phyloP scores from a whole-genome alignment of 2,329 filamentous ascomycete species.

The Fusarium longipes region DNA sequence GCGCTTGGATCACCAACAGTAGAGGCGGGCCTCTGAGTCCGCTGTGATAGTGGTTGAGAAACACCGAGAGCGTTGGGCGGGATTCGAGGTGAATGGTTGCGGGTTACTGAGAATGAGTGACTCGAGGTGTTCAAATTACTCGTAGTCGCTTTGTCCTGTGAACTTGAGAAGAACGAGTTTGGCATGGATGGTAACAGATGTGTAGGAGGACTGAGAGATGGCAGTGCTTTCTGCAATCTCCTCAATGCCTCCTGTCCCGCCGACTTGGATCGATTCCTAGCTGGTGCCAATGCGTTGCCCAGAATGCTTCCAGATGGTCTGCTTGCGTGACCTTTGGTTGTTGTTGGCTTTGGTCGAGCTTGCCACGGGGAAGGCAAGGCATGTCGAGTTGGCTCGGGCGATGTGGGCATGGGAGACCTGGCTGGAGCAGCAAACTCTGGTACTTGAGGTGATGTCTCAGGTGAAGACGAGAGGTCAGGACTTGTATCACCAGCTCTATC shows the following conservation, averaged over 20 bases:
- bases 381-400: slow-evolving; percentile 10
- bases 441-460: slow-evolving; percentile 25
- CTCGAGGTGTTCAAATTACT: slow-evolving; percentile 3
- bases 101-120: slow-evolving; percentile 17
- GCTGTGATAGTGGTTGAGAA: slow-evolving; percentile 23
- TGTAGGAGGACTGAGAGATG: slow-evolving; percentile 58
- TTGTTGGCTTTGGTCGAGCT: slow-evolving; percentile 38
- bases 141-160: slow-evolving; percentile 47
- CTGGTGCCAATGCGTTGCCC: slow-evolving; percentile 59
- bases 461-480: slow-evolving; percentile 38
- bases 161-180: slow-evolving; percentile 53
- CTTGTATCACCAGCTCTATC: slow-evolving; percentile 42
- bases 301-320: slow-evolving; percentile 51
- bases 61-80: slow-evolving; percentile 8
- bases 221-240: slow-evolving; percentile 66
- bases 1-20: not conserved
- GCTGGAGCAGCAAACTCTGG: slow-evolving; percentile 13
- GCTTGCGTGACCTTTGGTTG: slow-evolving; percentile 32
- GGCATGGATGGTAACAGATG: slow-evolving; percentile 57
- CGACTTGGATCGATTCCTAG: slow-evolving; percentile 64
- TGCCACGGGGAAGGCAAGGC: slow-evolving; percentile 49
- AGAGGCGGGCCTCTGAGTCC: slow-evolving; percentile 16
- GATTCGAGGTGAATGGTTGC: slow-evolving; percentile 4
- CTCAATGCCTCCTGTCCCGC: slow-evolving; percentile 68
- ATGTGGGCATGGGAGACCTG: slow-evolving; percentile 7